phyloP scores from a whole-genome alignment of 768 basidiomycete species.

The Amanita subjunquillea region DNA sequence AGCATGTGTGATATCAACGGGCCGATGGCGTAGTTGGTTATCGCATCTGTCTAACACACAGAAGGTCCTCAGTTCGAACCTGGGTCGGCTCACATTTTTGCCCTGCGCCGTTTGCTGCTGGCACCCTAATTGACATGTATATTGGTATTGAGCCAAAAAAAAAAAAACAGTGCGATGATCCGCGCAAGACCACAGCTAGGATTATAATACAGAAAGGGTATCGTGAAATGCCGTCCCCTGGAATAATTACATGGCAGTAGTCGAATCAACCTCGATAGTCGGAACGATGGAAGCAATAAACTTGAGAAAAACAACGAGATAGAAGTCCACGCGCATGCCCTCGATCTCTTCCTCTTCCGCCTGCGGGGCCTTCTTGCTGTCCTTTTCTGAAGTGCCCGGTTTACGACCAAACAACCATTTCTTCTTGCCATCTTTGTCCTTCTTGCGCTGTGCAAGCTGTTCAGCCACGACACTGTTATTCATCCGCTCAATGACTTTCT shows the following conservation, averaged over 20 bases:
- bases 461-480: slow-evolving; percentile 80
- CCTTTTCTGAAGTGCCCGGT: slow-evolving; percentile 48
- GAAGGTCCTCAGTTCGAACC: slow-evolving; percentile 34
- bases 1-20: slow-evolving; percentile 4
- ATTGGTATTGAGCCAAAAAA: no score
- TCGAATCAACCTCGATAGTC: slow-evolving; percentile 97
- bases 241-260: slow-evolving; percentile 48
- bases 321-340: slow-evolving; percentile 96
- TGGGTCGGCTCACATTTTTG: slow-evolving; percentile 20
- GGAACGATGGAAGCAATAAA: slow-evolving; percentile 97
- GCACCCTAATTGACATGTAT: neutral
- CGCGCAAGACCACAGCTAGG: neutral
- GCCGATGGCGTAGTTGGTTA: slow-evolving; percentile 76
- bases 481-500: slow-evolving; percentile 99
- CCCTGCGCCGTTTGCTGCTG: neutral
- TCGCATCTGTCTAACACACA: slow-evolving; percentile 80
- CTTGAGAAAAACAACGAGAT: slow-evolving; percentile 97
- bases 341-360: slow-evolving; percentile 66
- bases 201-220: slow-evolving; percentile 9
- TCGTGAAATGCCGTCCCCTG: slow-evolving; percentile 5
- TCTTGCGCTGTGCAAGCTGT: slow-evolving; percentile 61
- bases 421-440: slow-evolving; percentile 54
- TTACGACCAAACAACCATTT: slow-evolving; percentile 83
- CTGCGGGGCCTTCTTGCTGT: slow-evolving; percentile 30
- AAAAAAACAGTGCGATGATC: no score